These are phyloP conservation scores for Aureobasidium zeae DNA, from an alignment of 2,329 filamentous ascomycete species.

Conservation along the genomic window DNA sequence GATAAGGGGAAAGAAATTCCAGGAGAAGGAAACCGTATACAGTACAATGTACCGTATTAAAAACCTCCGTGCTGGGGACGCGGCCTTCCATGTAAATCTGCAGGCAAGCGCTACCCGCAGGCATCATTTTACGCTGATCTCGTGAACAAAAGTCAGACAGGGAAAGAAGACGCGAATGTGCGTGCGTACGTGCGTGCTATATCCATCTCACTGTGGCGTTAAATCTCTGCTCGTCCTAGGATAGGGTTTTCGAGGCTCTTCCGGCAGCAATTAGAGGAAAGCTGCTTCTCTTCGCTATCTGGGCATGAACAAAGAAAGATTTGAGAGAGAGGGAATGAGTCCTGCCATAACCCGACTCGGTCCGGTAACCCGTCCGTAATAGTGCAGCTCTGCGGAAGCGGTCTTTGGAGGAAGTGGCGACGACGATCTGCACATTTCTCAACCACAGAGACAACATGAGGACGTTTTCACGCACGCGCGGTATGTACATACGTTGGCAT, in stretches of 20 bases:
- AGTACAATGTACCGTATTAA: constrained; percentile 1
- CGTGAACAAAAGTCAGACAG: too few relatives aligned
- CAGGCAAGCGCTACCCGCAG: constrained; percentile 11
- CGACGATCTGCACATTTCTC: constrained; percentile 9
- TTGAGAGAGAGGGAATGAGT: background rate
- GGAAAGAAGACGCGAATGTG: too few relatives aligned
- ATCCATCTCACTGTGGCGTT: constrained; percentile 10
- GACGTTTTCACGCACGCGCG: background rate
- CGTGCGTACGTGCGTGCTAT: constrained; percentile 11
- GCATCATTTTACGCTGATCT: constrained; percentile 13
- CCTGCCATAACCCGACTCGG: constrained; percentile 6
- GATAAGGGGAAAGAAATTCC: constrained; percentile 3
- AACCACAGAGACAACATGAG: constrained; percentile 15
- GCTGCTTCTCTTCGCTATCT: too few relatives aligned
- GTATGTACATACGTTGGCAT: constrained; percentile 8
- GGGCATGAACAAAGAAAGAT: too few relatives aligned
- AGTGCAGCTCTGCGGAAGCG: too few relatives aligned
- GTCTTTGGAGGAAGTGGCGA: constrained; percentile 1
- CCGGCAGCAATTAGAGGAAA: too few relatives aligned
- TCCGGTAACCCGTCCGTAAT: constrained; percentile 8
- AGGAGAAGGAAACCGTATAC: background rate
- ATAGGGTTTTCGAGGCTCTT: too few relatives aligned
- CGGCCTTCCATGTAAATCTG: background rate
- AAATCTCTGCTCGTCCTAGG: background rate
- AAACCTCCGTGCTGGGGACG: background rate